Conservation (phyloP, 2,329 filamentous ascomycete genomes). For the Cladosporium halotolerans region DNA sequence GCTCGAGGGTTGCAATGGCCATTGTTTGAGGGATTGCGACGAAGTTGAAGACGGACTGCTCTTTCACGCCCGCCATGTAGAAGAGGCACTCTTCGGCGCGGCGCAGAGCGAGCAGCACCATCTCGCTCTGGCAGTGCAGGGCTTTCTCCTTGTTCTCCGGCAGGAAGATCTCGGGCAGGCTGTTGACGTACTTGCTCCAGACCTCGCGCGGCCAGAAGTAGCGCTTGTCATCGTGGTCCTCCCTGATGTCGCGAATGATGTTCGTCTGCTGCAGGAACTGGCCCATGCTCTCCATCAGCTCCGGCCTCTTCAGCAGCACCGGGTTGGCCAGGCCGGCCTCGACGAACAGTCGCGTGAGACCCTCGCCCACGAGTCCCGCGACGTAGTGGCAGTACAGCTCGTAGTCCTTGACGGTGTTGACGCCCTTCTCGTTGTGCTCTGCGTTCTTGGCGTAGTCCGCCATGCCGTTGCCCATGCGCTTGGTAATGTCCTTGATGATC, state of each 20-base stretch:
- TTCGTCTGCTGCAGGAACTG: conserved; percentile 98
- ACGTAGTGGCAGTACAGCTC: conserved; percentile 98
- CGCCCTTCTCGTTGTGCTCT: conserved; percentile 64
- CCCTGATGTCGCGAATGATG: conserved; percentile 91
- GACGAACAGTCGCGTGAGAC: conserved; percentile 83
- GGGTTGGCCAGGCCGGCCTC: conserved; percentile 81
- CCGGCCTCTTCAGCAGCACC: conserved; percentile 67
- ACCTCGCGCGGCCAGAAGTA: conserved; percentile 95
- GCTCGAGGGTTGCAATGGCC: conserved; percentile 91
- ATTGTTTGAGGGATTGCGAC: conserved; percentile 93
- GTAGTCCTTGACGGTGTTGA: conserved; percentile 81
- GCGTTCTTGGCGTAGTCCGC: conserved; percentile 87
- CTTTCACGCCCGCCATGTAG: conserved; percentile 89
- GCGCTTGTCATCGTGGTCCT: conserved; percentile 80
- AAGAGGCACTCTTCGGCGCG: conserved; percentile 92
- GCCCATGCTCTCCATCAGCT: conserved; percentile 91
- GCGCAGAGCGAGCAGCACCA: conserved; percentile 83
- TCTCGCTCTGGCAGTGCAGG: conserved; percentile 80
- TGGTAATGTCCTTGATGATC: conserved; percentile 87
- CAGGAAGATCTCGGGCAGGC: conserved; percentile 85
- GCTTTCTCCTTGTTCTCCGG: conserved; percentile 71
- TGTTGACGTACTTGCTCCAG: conserved; percentile 89
- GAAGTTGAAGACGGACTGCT: conserved; percentile 99
- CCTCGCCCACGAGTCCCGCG: conserved; percentile 95
- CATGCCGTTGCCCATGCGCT: conserved; percentile 98